phyloP scores from a whole-genome alignment of 352 stramenopile genomes.

The Phytophthora sojae region DNA sequence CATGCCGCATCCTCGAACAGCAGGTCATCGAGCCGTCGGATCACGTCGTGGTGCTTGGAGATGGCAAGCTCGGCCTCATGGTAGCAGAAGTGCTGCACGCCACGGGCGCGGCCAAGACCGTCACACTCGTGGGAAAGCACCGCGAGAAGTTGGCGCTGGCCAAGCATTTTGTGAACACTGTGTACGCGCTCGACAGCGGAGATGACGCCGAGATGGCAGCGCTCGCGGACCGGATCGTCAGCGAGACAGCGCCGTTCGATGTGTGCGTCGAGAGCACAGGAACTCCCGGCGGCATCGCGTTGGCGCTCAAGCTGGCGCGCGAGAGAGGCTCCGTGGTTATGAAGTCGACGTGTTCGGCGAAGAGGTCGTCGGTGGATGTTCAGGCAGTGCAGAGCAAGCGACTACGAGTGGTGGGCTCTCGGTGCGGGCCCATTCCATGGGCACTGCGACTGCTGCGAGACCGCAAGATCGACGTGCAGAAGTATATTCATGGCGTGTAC shows the following conservation, averaged over 20 bases:
- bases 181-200: constrained; percentile 33
- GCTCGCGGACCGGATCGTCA: constrained; percentile 31
- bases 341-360: constrained; percentile 61
- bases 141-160: constrained; percentile 61
- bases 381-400: constrained; percentile 47
- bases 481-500: constrained; percentile 72
- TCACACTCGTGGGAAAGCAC: constrained; percentile 72
- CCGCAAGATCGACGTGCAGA: constrained; percentile 64
- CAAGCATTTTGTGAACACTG: constrained; percentile 49
- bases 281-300: constrained; percentile 46
- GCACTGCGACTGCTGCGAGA: constrained; percentile 61
- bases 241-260: constrained; percentile 49
- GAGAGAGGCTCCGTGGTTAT: constrained; percentile 50
- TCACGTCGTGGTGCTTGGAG: constrained; percentile 83
- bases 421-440: constrained; percentile 69
- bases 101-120: constrained; percentile 30
- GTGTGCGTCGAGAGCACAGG: constrained; percentile 77
- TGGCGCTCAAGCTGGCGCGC: constrained; percentile 52
- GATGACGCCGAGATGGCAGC: constrained; percentile 31
- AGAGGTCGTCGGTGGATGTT: constrained; percentile 41
- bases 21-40: constrained; percentile 61
- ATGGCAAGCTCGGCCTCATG: constrained; percentile 91
- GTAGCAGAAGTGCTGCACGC: constrained; percentile 83
- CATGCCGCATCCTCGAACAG: constrained; percentile 89
- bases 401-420: constrained; percentile 64